These are phyloP conservation scores for Rhodotorula paludigena DNA, from an alignment of 768 basidiomycete species.

Conservation along the genomic window DNA sequence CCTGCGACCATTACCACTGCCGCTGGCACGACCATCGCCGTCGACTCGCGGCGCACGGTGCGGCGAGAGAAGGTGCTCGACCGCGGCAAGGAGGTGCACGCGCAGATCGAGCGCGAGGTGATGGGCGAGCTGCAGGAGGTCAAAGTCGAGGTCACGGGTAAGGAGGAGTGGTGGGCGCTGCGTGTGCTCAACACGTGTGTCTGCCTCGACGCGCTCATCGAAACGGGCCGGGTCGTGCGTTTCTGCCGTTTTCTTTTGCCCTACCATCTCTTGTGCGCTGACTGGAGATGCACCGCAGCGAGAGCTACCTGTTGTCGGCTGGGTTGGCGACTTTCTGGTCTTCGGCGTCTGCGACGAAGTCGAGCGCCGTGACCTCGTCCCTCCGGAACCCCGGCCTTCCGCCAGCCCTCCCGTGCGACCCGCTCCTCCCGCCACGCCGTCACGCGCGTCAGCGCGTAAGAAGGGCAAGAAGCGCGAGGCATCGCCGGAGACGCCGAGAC, in stretches of 20 bases:
- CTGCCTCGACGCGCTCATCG: constrained; percentile 56
- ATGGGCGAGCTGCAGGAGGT: constrained; percentile 55
- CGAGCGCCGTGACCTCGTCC: constrained; percentile 45
- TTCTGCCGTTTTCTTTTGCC: background rate
- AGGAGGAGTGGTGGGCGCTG: constrained; percentile 72
- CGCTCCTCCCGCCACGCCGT: background rate
- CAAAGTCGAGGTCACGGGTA: constrained; percentile 53
- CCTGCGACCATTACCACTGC: constrained; percentile 19
- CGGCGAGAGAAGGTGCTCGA: constrained; percentile 52
- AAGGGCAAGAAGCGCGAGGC: background rate
- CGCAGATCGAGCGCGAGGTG: constrained; percentile 68
- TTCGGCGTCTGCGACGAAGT: constrained; percentile 62
- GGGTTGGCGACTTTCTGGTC: constrained; percentile 62
- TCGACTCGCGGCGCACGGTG: constrained; percentile 57
- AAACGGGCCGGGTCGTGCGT: constrained; percentile 20
- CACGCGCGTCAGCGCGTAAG: background rate
- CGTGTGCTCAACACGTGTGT: constrained; percentile 69
- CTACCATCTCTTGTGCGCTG: constrained; percentile 44
- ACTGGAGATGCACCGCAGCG: constrained; percentile 49
- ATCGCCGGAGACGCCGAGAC: background rate
- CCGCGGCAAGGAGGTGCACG: constrained; percentile 72
- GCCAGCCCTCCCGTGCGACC: background rate
- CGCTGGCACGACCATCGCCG: constrained; percentile 10
- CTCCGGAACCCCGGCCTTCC: background rate
- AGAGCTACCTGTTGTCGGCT: constrained; percentile 77